Evolutionary conservation across 2,329 filamentous ascomycete species (phyloP), one percentile per base, ranked within the genome.

Genomic region (Ceratocystis variospora): DNA sequence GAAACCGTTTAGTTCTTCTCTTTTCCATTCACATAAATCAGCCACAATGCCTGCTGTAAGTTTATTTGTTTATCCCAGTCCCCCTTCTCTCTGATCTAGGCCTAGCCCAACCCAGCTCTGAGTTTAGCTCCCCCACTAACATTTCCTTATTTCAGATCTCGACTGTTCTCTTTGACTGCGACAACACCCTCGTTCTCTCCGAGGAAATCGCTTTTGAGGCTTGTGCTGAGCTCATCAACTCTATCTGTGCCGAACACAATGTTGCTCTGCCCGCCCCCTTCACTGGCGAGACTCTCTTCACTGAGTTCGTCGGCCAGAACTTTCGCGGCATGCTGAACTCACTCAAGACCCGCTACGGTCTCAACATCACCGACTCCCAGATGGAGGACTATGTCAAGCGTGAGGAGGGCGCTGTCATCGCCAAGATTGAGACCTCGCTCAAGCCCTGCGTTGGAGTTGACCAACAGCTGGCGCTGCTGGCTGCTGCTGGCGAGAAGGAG

Each of bases 181-280:
- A 96, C 83, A 96, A 96, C 83, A 96, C 91, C 70, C 89, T 96
- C 75, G 90, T 94, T 75, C 85, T 94, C 72, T 95, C 90, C 65
- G 92, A 96, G 80, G 86, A 89, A 73, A 83, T 96, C 71, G 91
- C 91, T 74, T 96, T 96, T 76, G 89, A 93, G 78, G 91, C 89
- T 71, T 96, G 90, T 77, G 89, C 91, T 72, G 88, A 89, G 68
- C 85, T 96, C 70, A 87, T 90, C 80, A 96, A 96, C 78, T 81
- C 90, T 76, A 89, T 96, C 75, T 85, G 93, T 74, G 80, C 81
- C 71, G 81, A 82, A 73, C 81, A 87, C 73, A 78, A 80, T 71
- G 79, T 90, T 68, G 2, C 63, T 28, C 48, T 68, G 15, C 70
- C 75, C 37, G 80, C 84, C 71, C 84, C 82, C 74, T 96, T 95